phyloP scores from a whole-genome alignment of 352 stramenopile species.

The Vaucheria bursata region DNA sequence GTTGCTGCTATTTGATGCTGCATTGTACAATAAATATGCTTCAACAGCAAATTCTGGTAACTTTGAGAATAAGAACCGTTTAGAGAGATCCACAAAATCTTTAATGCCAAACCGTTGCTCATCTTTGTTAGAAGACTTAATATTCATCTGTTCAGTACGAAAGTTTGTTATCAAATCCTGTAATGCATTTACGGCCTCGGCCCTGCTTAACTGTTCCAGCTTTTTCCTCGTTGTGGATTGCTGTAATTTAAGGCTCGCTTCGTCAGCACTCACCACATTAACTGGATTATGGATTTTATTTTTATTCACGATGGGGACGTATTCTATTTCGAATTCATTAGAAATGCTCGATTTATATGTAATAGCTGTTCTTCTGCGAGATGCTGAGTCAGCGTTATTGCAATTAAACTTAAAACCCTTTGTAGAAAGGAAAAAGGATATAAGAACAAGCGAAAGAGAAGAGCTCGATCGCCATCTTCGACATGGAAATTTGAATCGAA shows the following conservation, averaged over 20 bases:
- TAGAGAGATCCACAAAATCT: constrained; percentile 2
- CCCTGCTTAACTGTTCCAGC: background rate
- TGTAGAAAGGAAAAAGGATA: too few relatives aligned
- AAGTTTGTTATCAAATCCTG: background rate
- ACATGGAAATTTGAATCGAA: too few relatives aligned
- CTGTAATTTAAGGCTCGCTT: background rate
- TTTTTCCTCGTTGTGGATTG: background rate
- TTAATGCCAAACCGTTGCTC: background rate
- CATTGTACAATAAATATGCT: background rate
- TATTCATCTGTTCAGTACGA: background rate
- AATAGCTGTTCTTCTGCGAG: too few relatives aligned
- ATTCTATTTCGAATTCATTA: too few relatives aligned
- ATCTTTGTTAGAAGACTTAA: background rate
- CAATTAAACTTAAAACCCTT: too few relatives aligned
- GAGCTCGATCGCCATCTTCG: too few relatives aligned
- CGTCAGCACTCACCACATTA: background rate
- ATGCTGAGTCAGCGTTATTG: too few relatives aligned
- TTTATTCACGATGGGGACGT: too few relatives aligned
- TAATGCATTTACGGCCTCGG: background rate
- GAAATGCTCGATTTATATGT: too few relatives aligned
- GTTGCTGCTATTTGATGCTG: background rate
- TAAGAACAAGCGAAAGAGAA: too few relatives aligned
- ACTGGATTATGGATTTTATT: too few relatives aligned
- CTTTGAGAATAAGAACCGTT: background rate
- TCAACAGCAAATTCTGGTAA: background rate